Conservation (phyloP, 2,329 filamentous ascomycete genomes). For the Fusarium sp. region DNA sequence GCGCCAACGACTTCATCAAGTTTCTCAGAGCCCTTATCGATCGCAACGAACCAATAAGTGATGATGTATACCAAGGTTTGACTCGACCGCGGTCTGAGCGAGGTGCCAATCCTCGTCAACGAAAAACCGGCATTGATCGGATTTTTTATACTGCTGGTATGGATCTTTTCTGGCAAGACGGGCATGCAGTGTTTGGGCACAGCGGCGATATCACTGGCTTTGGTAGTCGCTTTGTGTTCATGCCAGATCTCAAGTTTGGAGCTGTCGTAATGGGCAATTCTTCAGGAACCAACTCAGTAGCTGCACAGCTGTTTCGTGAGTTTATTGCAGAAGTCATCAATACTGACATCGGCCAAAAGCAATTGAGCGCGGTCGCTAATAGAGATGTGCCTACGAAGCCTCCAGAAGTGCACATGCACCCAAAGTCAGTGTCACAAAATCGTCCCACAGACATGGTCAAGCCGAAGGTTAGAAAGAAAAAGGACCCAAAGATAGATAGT, state of each 20-base stretch:
- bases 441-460: fast-evolving
- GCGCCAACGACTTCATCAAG: slow-evolving; percentile 43
- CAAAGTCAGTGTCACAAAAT: not conserved
- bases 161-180: slow-evolving; percentile 37
- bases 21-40: slow-evolving; percentile 44
- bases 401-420: fast-evolving
- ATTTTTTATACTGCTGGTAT: slow-evolving; percentile 36
- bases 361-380: fast-evolving
- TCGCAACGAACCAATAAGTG: slow-evolving; percentile 33
- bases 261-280: slow-evolving; percentile 41
- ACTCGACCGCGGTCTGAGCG: slow-evolving; percentile 27
- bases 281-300: slow-evolving; percentile 16
- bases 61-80: slow-evolving; percentile 38
- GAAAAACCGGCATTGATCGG: slow-evolving; percentile 9
- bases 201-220: slow-evolving; percentile 41
- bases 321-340: slow-evolving; percentile 33
- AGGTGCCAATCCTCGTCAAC: slow-evolving; percentile 10
- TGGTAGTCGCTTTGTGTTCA: slow-evolving; percentile 39
- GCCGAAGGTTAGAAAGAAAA: fast-evolving
- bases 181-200: slow-evolving; percentile 38
- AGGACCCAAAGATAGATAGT: not conserved
- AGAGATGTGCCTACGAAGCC: fast-evolving
- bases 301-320: slow-evolving; percentile 25
- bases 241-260: slow-evolving; percentile 41
- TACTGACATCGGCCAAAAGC: not conserved